These are phyloP conservation scores for Apiospora arundinis DNA, from an alignment of 2,329 filamentous ascomycete species.

Conservation along the genomic window DNA sequence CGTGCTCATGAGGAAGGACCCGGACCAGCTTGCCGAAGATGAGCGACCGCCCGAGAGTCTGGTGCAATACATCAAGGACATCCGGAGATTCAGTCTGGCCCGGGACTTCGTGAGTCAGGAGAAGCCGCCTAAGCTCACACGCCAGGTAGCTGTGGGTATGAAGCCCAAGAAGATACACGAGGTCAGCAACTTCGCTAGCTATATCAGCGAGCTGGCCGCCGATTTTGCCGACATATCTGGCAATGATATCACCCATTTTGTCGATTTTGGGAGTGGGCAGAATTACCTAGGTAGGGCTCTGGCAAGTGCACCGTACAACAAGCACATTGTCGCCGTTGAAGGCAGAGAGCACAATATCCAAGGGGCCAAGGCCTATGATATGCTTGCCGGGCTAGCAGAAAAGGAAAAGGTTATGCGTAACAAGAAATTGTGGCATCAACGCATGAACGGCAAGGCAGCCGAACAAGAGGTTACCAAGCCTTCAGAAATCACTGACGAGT, in stretches of 20 bases:
- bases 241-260: constrained; percentile 77
- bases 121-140: constrained; percentile 65
- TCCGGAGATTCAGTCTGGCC: constrained; percentile 72
- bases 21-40: constrained; percentile 50
- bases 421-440: constrained; percentile 75
- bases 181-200: constrained; percentile 88
- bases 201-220: constrained; percentile 68
- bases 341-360: constrained; percentile 85
- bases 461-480: constrained; percentile 43
- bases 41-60: constrained; percentile 61
- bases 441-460: constrained; percentile 46
- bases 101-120: constrained; percentile 62
- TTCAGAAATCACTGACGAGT: constrained; percentile 27
- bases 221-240: constrained; percentile 65
- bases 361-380: constrained; percentile 83
- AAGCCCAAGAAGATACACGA: constrained; percentile 95
- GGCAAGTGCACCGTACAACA: constrained; percentile 84
- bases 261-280: constrained; percentile 96
- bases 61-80: constrained; percentile 72
- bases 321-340: constrained; percentile 89
- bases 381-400: constrained; percentile 77
- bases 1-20: constrained; percentile 79
- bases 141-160: constrained; percentile 86
- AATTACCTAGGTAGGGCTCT: constrained; percentile 93
- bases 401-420: constrained; percentile 78